These are phyloP conservation scores for Sedum album DNA, from an alignment of 164 flowering plant species.

Conservation along the genomic window DNA sequence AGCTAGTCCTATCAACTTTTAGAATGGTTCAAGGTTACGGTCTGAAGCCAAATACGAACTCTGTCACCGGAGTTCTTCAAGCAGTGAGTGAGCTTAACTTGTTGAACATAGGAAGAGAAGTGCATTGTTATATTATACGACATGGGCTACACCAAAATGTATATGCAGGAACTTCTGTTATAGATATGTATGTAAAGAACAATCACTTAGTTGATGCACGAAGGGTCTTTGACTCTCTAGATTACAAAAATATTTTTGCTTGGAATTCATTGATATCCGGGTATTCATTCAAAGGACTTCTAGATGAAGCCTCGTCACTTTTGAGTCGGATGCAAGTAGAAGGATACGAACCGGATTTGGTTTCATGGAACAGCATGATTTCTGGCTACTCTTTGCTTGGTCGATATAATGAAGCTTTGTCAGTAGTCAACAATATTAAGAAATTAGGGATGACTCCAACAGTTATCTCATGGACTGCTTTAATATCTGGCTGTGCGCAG, in stretches of 20 bases:
- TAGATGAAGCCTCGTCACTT: constrained; percentile 30
- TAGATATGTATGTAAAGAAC: constrained; percentile 65
- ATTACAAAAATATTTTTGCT: constrained; percentile 36
- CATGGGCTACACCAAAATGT: constrained; percentile 40
- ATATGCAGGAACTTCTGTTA: constrained; percentile 43
- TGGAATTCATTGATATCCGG: constrained; percentile 62
- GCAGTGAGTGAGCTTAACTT: constrained; percentile 33
- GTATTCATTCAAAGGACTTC: constrained; percentile 38
- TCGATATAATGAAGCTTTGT: constrained; percentile 33
- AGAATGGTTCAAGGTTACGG: constrained; percentile 33
- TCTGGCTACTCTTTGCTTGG: constrained; percentile 48
- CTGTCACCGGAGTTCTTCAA: constrained; percentile 45
- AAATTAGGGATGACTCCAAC: constrained; percentile 38
- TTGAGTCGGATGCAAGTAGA: constrained; percentile 38
- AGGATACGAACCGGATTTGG: constrained; percentile 43
- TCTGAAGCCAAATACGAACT: constrained; percentile 39
- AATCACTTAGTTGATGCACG: constrained; percentile 28
- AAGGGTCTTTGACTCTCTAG: constrained; percentile 32
- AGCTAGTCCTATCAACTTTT: constrained; percentile 29
- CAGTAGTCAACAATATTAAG: constrained; percentile 32
- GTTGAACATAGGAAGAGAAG: constrained; percentile 38
- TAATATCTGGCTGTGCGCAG: constrained; percentile 52
- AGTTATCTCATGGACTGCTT: constrained; percentile 67
- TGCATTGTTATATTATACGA: constrained; percentile 44
- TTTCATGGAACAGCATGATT: constrained; percentile 55